Percentiles rank a stretch among this genome's conserved stretches.
Conservation (phyloP, 352 stramenopile species). For the Globisporangium mamillatum region DNA sequence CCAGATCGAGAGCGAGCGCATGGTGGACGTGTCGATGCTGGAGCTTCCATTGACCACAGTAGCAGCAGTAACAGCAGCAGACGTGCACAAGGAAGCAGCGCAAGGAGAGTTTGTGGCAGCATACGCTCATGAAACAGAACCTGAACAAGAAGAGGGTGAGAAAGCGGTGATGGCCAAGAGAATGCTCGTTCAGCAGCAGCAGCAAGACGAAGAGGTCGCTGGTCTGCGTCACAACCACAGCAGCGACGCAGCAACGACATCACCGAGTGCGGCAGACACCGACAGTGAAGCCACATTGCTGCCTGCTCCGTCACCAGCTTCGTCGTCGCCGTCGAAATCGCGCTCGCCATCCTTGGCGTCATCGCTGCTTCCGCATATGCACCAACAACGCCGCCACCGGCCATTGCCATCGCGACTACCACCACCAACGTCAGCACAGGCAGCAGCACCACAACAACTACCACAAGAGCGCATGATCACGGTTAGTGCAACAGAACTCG, state of each 20-base stretch:
- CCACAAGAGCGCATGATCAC: constrained; percentile 32
- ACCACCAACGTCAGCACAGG: background rate
- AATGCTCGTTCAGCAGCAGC: background rate
- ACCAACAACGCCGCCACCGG: background rate
- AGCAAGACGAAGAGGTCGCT: background rate
- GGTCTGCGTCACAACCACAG: background rate
- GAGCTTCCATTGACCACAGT: background rate
- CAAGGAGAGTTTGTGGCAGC: background rate
- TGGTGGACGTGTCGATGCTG: background rate
- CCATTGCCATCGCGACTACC: background rate
- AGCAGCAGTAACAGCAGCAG: background rate
- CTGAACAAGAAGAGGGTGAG: background rate
- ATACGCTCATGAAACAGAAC: background rate
- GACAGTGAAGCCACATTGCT: background rate
- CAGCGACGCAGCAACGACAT: background rate
- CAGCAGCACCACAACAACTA: constrained; percentile 2
- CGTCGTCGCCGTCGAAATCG: background rate
- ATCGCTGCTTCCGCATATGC: background rate
- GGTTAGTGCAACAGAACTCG: constrained; percentile 51
- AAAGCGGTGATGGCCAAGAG: background rate
- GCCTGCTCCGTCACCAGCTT: background rate
- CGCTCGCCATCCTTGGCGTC: background rate
- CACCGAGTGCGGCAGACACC: background rate
- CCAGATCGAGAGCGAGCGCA: constrained; percentile 2
- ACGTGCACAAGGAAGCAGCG: too few relatives aligned